These are phyloP conservation scores for Nicotiana tomentosiformis DNA, from an alignment of 257 asterid genomes.

Conservation along the genomic window DNA sequence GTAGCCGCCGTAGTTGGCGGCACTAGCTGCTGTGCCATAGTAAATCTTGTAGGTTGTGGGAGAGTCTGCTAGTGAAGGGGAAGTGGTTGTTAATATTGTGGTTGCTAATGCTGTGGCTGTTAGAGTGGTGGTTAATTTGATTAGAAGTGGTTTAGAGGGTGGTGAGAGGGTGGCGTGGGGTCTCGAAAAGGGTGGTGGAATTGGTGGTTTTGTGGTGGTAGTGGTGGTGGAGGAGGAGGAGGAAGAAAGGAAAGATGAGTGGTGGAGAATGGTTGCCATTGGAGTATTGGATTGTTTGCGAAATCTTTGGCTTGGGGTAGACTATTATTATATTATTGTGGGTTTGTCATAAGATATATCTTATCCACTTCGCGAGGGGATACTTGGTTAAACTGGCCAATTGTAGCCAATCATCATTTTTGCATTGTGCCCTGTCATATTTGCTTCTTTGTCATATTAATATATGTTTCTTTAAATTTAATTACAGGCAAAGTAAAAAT, in stretches of 20 bases:
- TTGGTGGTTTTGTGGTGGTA: constrained; percentile 30
- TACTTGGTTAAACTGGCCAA: background rate
- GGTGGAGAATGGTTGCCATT: constrained; percentile 80
- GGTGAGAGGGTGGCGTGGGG: constrained; percentile 33
- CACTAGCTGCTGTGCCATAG: constrained; percentile 97
- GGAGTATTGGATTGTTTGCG: constrained; percentile 2
- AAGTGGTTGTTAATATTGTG: constrained; percentile 44
- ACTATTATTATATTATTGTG: constrained; percentile 19
- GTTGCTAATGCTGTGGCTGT: constrained; percentile 78
- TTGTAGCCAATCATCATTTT: background rate
- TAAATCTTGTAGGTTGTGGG: constrained; percentile 40
- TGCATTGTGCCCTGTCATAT: background rate
- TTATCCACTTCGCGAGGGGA: constrained; percentile 26
- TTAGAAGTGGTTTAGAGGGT: constrained; percentile 32
- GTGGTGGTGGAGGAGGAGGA: constrained; percentile 17
- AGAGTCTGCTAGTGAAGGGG: constrained; percentile 48
- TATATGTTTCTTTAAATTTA: background rate
- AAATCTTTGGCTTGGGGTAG: constrained; percentile 26
- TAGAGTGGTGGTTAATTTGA: constrained; percentile 40
- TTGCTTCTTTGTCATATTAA: background rate
- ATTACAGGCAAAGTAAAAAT: background rate
- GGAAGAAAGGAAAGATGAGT: constrained; percentile 52
- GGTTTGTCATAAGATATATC: constrained; percentile 8
- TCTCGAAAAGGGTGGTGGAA: constrained; percentile 34
- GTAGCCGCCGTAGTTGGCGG: constrained; percentile 87